Conservation (phyloP, 2,329 filamentous ascomycete species). For the Arthroderma uncinatum region DNA sequence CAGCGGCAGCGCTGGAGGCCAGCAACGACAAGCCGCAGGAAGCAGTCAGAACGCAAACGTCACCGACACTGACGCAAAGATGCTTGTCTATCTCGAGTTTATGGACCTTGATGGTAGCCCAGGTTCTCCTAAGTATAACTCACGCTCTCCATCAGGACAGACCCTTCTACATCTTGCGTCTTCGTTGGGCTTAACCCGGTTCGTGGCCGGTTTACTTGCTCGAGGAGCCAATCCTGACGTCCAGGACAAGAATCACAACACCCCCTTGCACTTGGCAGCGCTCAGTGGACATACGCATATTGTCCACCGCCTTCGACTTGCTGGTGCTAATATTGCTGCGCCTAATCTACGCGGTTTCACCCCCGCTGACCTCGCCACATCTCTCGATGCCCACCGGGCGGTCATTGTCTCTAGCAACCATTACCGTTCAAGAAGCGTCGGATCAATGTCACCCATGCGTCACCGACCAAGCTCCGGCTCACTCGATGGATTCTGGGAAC, state of each 20-base stretch:
- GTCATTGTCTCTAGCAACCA: conserved; percentile 53
- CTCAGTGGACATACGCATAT: conserved; percentile 66
- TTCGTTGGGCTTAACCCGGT: conserved; percentile 60
- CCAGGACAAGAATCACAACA: conserved; percentile 68
- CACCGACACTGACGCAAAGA: conserved; percentile 52
- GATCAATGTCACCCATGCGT: conserved; percentile 41
- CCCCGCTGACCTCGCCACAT: conserved; percentile 58
- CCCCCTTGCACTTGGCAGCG: conserved; percentile 69
- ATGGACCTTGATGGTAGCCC: conserved; percentile 67
- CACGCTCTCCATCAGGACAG: conserved; percentile 54
- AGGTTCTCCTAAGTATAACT: conserved; percentile 55
- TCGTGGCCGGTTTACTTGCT: conserved; percentile 65
- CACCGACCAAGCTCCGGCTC: conserved; percentile 49
- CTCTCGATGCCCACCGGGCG: conserved; percentile 51
- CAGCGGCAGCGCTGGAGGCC: conserved; percentile 36
- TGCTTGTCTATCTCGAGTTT: conserved; percentile 64
- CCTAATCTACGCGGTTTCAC: conserved; percentile 60
- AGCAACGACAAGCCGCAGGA: conserved; percentile 35
- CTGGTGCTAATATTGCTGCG: conserved; percentile 60
- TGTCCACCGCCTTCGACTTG: conserved; percentile 60
- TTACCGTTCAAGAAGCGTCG: conserved; percentile 55
- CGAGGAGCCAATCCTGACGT: conserved; percentile 66
- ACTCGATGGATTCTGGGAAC: conserved; percentile 56
- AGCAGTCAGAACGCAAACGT: conserved; percentile 30
- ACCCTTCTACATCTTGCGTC: conserved; percentile 72